Conservation (phyloP, 331 rosid genomes). For the Quercus phellos region DNA sequence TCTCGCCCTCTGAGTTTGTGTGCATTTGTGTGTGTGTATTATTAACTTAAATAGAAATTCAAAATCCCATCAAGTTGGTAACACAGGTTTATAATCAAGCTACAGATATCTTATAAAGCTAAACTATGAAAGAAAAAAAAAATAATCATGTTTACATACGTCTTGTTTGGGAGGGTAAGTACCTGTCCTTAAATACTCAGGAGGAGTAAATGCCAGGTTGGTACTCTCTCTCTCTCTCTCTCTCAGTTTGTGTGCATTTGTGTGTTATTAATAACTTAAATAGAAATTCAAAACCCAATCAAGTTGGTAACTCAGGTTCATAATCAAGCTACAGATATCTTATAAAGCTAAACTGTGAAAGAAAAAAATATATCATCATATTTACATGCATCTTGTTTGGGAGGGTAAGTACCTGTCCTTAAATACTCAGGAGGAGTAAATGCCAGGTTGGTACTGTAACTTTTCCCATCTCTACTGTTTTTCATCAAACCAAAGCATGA, state of each 20-base stretch:
- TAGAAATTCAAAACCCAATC: neutral
- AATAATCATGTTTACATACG: constrained; percentile 8
- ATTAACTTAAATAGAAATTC: neutral
- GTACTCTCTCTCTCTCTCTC: constrained; percentile 31
- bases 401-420: constrained; percentile 58
- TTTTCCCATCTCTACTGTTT: constrained; percentile 87
- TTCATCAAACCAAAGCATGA: too few species aligned
- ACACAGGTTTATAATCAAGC: constrained; percentile 8
- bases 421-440: constrained; percentile 97
- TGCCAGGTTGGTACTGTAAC: constrained; percentile 92
- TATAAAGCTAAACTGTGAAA: neutral
- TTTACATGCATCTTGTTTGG: neutral
- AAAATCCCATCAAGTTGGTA: neutral
- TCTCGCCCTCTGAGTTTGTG: neutral
- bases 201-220: constrained; percentile 92
- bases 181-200: constrained; percentile 92
- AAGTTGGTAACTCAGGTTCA: neutral
- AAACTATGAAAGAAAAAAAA: constrained; percentile 8
- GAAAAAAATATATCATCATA: constrained; percentile 12
- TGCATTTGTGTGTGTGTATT: neutral
- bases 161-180: constrained; percentile 5
- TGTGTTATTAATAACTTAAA: neutral
- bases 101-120: neutral
- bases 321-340: constrained; percentile 10
- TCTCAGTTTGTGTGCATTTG: neutral